Evolutionary conservation across 78 protist species (phyloP).

Genomic region (Dictyostelium purpureum): DNA sequence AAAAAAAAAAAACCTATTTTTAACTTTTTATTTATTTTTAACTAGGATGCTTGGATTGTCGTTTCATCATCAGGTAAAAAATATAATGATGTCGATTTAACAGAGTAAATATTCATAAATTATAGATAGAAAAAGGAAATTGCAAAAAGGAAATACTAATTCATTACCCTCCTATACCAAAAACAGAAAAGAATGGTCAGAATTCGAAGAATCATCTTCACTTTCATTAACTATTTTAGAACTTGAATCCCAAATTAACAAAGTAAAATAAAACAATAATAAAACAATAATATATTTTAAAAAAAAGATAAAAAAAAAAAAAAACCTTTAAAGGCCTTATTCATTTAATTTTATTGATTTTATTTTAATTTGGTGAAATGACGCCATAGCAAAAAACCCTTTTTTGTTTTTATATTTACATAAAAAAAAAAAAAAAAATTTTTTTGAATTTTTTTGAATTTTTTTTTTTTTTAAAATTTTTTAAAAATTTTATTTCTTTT

Average conservation of each 20-base stretch:
- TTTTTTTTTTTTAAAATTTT: not conserved
- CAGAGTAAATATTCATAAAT: not conserved
- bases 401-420: no score
- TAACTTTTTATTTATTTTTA: no score
- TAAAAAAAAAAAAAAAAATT: no score
- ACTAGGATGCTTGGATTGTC: constrained; percentile 31
- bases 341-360: no score
- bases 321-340: no score
- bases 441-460: not conserved
- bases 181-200: constrained; percentile 23
- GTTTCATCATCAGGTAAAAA: constrained; percentile 48
- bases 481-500: not conserved
- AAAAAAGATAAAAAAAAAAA: not conserved
- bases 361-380: no score
- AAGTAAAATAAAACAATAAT: constrained; percentile 26
- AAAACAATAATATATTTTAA: not conserved
- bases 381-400: no score
- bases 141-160: no score
- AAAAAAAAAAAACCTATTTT: not conserved
- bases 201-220: constrained; percentile 15
- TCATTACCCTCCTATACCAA: no score
- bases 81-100: constrained; percentile 12
- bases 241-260: not conserved
- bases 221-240: constrained; percentile 12
- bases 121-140: no score